These are phyloP conservation scores for Beta macrorhiza DNA, from an alignment of 179 eudicot species.

Conservation along the genomic window DNA sequence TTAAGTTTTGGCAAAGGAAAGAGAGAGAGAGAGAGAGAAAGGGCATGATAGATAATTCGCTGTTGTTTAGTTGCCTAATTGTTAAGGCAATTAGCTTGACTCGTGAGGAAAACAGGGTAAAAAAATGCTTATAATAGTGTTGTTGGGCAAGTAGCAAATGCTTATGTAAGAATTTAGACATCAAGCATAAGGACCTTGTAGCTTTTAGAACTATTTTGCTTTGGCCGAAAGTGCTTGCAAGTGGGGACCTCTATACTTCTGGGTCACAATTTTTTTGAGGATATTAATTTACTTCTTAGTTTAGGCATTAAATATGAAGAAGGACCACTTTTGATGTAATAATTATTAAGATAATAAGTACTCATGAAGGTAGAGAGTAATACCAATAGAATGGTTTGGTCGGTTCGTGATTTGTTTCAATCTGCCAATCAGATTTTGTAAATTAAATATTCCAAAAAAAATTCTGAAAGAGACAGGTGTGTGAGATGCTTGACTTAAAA, in stretches of 20 bases:
- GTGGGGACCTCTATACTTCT: slow-evolving; percentile 25
- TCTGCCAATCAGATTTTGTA: slow-evolving; percentile 12
- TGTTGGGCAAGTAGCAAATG: not conserved
- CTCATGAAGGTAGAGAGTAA: slow-evolving; percentile 11
- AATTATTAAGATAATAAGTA: slow-evolving; percentile 4
- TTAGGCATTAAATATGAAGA: slow-evolving; percentile 9
- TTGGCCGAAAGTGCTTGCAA: slow-evolving; percentile 27
- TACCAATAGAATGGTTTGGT: slow-evolving; percentile 30
- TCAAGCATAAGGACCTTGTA: not conserved
- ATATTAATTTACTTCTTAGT: not conserved
- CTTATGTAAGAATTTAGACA: slow-evolving; percentile 20
- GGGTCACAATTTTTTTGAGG: slow-evolving; percentile 28
- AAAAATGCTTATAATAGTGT: not conserved
- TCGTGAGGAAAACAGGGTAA: not conserved
- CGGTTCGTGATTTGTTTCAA: slow-evolving; percentile 25
- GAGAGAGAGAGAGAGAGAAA: no score
- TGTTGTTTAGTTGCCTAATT: no score
- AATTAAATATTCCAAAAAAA: not conserved
- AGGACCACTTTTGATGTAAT: slow-evolving; percentile 24
- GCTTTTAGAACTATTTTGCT: slow-evolving; percentile 7
- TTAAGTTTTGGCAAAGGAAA: no score
- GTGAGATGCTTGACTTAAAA: not conserved
- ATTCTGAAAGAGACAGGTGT: slow-evolving; percentile 5
- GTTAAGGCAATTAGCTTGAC: no score
- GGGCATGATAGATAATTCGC: no score